Percentiles rank a stretch among this genome's conserved stretches.
Conservation (phyloP, 768 basidiomycete genomes). For the Trametes maxima region DNA sequence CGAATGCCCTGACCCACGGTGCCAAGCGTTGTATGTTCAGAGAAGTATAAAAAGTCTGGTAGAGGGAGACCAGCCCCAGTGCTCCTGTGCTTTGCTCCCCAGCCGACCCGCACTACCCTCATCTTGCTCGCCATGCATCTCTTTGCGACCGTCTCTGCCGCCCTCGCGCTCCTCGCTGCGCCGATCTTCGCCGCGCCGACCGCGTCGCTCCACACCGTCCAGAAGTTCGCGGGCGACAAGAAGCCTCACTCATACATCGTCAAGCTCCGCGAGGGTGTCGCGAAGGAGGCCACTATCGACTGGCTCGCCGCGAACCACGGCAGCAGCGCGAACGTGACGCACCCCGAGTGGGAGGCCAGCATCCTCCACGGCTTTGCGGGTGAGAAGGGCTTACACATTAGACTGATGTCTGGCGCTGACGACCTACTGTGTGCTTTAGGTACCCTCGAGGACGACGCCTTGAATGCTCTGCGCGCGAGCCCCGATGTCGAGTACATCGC, state of each 20-base stretch:
- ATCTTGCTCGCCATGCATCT: not conserved
- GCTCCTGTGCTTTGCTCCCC: constrained; percentile 5
- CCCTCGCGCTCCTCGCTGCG: constrained; percentile 10
- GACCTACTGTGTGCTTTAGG: constrained; percentile 7
- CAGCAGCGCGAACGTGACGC: constrained; percentile 17
- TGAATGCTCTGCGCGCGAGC: constrained; percentile 25
- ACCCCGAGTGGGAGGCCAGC: constrained; percentile 23
- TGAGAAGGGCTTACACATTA: not conserved
- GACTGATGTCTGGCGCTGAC: not conserved
- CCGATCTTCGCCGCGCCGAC: constrained; percentile 5
- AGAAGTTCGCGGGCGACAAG: constrained; percentile 20
- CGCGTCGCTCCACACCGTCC: constrained; percentile 1
- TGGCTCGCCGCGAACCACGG: constrained; percentile 17
- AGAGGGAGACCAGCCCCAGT: not conserved
- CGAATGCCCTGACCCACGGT: not conserved
- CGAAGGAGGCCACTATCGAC: constrained; percentile 22
- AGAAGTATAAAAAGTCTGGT: not conserved
- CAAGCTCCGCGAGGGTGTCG: constrained; percentile 25
- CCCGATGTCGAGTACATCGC: constrained; percentile 27
- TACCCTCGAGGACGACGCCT: constrained; percentile 12
- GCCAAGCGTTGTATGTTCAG: not conserved
- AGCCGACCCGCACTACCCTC: not conserved
- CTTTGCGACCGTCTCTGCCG: constrained; percentile 8
- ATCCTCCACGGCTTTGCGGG: constrained; percentile 31
- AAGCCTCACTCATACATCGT: constrained; percentile 27